These are phyloP conservation scores for Pythium myriotylum DNA, from an alignment of 352 stramenopile species.

Conservation along the genomic window DNA sequence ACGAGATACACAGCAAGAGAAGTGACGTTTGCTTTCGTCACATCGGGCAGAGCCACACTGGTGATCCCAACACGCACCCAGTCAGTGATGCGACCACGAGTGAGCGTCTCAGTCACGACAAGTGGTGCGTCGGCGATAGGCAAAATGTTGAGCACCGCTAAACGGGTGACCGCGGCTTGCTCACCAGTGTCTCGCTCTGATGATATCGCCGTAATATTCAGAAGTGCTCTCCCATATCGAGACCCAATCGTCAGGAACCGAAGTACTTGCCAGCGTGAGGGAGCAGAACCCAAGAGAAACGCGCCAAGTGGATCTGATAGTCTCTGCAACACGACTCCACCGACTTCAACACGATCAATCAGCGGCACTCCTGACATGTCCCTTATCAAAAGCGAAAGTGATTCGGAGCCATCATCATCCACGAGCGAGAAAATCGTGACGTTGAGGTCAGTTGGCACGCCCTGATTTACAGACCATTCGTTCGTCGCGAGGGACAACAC, in stretches of 20 bases:
- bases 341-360: constrained; percentile 16
- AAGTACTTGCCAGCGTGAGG: constrained; percentile 27
- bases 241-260: constrained; percentile 28
- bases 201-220: constrained; percentile 40
- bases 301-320: constrained; percentile 4
- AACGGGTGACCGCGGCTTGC: constrained; percentile 20
- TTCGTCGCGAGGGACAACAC: constrained; percentile 22
- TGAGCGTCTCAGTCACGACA: constrained; percentile 36
- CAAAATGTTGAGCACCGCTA: constrained; percentile 33
- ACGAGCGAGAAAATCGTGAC: constrained; percentile 33
- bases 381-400: constrained; percentile 35
- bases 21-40: constrained; percentile 38
- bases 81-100: constrained; percentile 34
- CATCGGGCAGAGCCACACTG: constrained; percentile 34
- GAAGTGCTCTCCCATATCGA: constrained; percentile 40
- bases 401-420: constrained; percentile 50
- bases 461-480: constrained; percentile 43
- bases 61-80: constrained; percentile 41
- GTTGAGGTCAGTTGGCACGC: constrained; percentile 27
- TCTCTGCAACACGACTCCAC: constrained; percentile 31
- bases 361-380: constrained; percentile 5
- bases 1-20: constrained; percentile 41
- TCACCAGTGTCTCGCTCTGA: constrained; percentile 35
- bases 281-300: constrained; percentile 35
- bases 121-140: constrained; percentile 43